phyloP scores from a whole-genome alignment of 1,284 basidiomycete genomes.

The Rhodotorula sp. region DNA sequence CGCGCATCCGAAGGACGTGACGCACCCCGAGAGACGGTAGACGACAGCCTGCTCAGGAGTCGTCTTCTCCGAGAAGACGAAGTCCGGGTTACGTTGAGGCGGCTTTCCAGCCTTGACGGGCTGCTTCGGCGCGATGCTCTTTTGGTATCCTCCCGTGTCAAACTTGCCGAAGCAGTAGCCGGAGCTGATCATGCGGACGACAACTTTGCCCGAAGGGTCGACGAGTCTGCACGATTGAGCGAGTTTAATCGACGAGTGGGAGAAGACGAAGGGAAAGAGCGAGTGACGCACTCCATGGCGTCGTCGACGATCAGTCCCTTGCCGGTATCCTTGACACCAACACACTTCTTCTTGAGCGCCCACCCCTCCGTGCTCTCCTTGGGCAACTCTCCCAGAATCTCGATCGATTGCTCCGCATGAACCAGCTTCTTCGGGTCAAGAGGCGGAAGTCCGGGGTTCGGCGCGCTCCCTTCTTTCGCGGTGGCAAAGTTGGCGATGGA shows the following conservation, averaged over 20 bases:
- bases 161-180: slow-evolving; percentile 56
- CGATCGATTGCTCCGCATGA: slow-evolving; percentile 51
- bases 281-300: slow-evolving; percentile 55
- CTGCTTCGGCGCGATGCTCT: slow-evolving; percentile 66
- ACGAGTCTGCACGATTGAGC: slow-evolving; percentile 52
- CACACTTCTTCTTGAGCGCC: slow-evolving; percentile 63
- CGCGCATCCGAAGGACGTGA: background rate
- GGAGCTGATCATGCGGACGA: slow-evolving; percentile 52
- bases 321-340: slow-evolving; percentile 72
- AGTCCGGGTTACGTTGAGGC: slow-evolving; percentile 63
- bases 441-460: slow-evolving; percentile 39
- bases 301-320: slow-evolving; percentile 70
- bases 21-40: slow-evolving; percentile 60
- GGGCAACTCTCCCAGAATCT: slow-evolving; percentile 47
- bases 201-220: slow-evolving; percentile 62
- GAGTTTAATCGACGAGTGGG: background rate
- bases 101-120: slow-evolving; percentile 61
- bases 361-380: slow-evolving; percentile 63
- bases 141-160: slow-evolving; percentile 60
- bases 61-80: slow-evolving; percentile 66
- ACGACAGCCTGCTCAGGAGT: slow-evolving; percentile 70
- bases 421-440: slow-evolving; percentile 50
- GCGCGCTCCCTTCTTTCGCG: slow-evolving; percentile 9
- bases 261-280: background rate
- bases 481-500: slow-evolving; percentile 48